Evolutionary conservation across 306 rosid species (phyloP).

Genomic region (Mimosa pudica): DNA sequence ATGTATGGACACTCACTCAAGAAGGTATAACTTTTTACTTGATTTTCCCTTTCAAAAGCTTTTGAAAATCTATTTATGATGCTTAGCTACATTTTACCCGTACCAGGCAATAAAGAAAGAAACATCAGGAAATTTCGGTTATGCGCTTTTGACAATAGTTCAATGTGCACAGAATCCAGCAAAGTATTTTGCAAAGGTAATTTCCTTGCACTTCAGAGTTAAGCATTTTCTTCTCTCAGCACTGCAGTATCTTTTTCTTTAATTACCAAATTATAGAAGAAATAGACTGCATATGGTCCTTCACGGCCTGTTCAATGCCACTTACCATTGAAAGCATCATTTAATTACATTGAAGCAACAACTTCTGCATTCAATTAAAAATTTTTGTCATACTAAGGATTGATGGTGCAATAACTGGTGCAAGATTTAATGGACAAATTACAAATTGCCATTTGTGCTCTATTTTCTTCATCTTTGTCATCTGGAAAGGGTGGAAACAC

Average conservation of each 20-base stretch:
- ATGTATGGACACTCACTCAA: slow-evolving; percentile 57
- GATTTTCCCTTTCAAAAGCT: slow-evolving; percentile 8
- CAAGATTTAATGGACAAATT: background rate
- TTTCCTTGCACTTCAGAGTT: slow-evolving; percentile 25
- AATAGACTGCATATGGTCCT: background rate
- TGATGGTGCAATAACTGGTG: slow-evolving; percentile 19
- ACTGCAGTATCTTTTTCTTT: background rate
- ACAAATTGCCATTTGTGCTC: background rate
- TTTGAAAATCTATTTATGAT: slow-evolving; percentile 4
- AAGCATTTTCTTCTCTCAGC: slow-evolving; percentile 15
- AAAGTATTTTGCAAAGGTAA: slow-evolving; percentile 78
- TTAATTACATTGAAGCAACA: slow-evolving; percentile 2
- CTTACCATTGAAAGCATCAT: background rate
- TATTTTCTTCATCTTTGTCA: slow-evolving; percentile 1
- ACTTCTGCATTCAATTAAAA: slow-evolving; percentile 16
- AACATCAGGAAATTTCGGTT: slow-evolving; percentile 65
- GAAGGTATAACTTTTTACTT: slow-evolving; percentile 50
- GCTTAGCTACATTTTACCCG: slow-evolving; percentile 32
- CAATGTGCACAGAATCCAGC: slow-evolving; percentile 69
- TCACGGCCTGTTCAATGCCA: background rate
- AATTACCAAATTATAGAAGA: background rate
- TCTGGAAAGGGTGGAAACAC: background rate
- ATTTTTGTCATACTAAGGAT: slow-evolving; percentile 1
- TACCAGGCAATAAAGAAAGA: slow-evolving; percentile 69
- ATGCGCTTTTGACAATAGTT: slow-evolving; percentile 65